Percentiles rank a stretch among this genome's conserved stretches.
Evolutionary conservation across 768 basidiomycete genomes (phyloP).

Genomic region (Russula vinacea): DNA sequence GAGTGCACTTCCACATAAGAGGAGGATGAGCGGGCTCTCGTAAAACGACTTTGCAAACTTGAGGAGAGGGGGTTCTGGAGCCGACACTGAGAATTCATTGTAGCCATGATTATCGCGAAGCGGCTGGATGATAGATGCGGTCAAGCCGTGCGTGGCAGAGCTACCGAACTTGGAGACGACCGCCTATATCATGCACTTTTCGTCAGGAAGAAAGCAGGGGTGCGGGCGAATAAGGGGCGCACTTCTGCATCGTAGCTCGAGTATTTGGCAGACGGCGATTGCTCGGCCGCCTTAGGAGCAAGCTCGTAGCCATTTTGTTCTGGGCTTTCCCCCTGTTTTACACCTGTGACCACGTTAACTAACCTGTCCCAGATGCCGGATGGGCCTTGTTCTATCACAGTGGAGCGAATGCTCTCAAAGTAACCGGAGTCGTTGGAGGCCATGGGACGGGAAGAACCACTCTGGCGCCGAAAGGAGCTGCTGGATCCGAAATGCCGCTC

Average conservation of each 20-base stretch:
- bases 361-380: slow-evolving; percentile 48
- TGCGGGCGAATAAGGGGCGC: slow-evolving; percentile 8
- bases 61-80: slow-evolving; percentile 73
- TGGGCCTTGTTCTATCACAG: slow-evolving; percentile 34
- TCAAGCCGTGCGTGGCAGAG: slow-evolving; percentile 58
- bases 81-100: slow-evolving; percentile 88
- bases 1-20: slow-evolving; percentile 84
- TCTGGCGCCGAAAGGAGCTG: slow-evolving; percentile 71
- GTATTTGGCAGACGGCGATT: slow-evolving; percentile 22
- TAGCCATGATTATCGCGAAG: slow-evolving; percentile 74
- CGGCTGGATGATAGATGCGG: slow-evolving; percentile 56
- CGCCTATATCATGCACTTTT: slow-evolving; percentile 51
- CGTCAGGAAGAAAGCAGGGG: neutral
- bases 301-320: slow-evolving; percentile 44
- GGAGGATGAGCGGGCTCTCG: slow-evolving; percentile 87
- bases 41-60: slow-evolving; percentile 96
- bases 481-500: slow-evolving; percentile 78
- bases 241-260: slow-evolving; percentile 10
- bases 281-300: slow-evolving; percentile 18
- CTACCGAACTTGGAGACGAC: slow-evolving; percentile 70
- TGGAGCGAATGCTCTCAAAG: slow-evolving; percentile 34
- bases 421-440: slow-evolving; percentile 34
- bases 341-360: slow-evolving; percentile 41
- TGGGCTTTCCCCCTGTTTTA: slow-evolving; percentile 35
- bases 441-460: slow-evolving; percentile 38